Conservation (phyloP, 305 asterid genomes). For the Fraxinus nigra region DNA sequence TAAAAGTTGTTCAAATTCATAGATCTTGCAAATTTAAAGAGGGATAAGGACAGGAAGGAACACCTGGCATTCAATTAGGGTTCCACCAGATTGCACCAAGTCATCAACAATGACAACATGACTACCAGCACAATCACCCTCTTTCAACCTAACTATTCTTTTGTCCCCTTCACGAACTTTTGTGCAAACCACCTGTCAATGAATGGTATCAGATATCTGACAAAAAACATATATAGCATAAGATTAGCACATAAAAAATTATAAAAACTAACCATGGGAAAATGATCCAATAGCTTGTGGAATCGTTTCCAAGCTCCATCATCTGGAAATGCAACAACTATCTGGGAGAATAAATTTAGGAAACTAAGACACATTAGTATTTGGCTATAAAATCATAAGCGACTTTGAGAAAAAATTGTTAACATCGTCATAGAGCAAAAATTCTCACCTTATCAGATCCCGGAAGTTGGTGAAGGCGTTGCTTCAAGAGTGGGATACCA, state of each 20-base stretch:
- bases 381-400: not conserved
- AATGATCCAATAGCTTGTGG: conserved; percentile 81
- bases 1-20: not conserved
- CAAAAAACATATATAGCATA: conserved; percentile 8
- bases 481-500: conserved; percentile 88
- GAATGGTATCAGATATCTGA: conserved; percentile 5
- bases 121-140: conserved; percentile 84
- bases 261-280: conserved; percentile 60
- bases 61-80: conserved; percentile 96
- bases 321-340: conserved; percentile 92
- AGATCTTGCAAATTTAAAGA: not conserved
- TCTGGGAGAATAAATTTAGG: conserved; percentile 38
- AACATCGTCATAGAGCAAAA: conserved; percentile 9
- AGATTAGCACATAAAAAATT: not conserved
- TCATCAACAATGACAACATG: conserved; percentile 97
- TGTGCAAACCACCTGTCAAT: conserved; percentile 78
- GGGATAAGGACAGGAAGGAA: conserved; percentile 25
- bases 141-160: conserved; percentile 85
- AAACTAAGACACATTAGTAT: not conserved
- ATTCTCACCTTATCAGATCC: conserved; percentile 56
- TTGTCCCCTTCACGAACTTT: conserved; percentile 98
- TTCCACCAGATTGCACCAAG: conserved; percentile 95
- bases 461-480: conserved; percentile 79
- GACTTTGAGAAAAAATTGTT: not conserved
- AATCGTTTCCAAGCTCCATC: conserved; percentile 99